Evolutionary conservation across 1,284 basidiomycete species (phyloP), one percentile per base, ranked within the genome.

Genomic region (Cryptococcus deneoformans): DNA sequence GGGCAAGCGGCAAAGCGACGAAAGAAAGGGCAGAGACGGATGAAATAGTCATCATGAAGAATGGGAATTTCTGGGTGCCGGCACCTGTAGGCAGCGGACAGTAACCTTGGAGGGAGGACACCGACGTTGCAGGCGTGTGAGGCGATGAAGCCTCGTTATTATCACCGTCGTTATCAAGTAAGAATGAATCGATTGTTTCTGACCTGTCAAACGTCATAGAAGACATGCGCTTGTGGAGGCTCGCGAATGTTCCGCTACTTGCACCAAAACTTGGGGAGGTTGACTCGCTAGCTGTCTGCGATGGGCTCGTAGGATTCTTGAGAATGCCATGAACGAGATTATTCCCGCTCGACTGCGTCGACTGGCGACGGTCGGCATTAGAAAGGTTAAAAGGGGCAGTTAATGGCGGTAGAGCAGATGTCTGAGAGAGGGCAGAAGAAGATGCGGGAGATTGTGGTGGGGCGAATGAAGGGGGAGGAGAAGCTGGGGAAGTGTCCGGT

Each of bases 11-110:
- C 3, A 76, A 64, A 2, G 72, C 73, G 54, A 76, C 69, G 54
- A 76, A 76, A 6, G 63, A 66, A 6, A 76, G 61, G 1, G 74
- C 75, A 12, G 68, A 70, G 1, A 61, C 64, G 1, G 68, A 68
- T 12, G 64, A 66, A n/a, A 76, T 52, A 2, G 70, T 70, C 64
- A 76, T 63, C 47, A 65, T 62, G 62, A 75, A 73, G 63, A 73
- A 76, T 9, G 74, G 72, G 52, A 76, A 71, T 47, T 55, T 46
- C 12, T 62, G 44, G 14, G 16, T 39, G 11, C 43, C 36, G 6
- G 52, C 20, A 9, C 62, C 58, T 24, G 61, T 52, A 9, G 72
- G 72, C 38, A 76, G 43, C 0, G 74, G 72, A 54, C 73, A 75
- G 59, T 70, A 66, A n/a, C 36, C 29, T 14, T 39, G 49, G 20